A percentile compares a stretch with the other conserved stretches of the same genome.
Conservation (phyloP, 805 yeast species). For the Citeromyces nyonsensis region DNA sequence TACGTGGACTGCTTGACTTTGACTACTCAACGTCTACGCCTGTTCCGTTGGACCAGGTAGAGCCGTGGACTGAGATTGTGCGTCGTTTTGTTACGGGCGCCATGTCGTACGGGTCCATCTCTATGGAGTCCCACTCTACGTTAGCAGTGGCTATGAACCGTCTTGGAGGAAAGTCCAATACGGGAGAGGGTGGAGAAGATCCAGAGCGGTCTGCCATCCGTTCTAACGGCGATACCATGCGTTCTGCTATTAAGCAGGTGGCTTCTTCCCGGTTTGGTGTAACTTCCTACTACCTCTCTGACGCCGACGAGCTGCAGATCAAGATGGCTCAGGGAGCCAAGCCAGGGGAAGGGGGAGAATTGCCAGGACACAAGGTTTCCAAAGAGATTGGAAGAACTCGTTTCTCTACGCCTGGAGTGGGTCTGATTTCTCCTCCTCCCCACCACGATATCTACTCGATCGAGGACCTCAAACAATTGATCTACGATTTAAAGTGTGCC, state of each 20-base stretch:
- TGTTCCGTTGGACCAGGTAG: conserved; percentile 94
- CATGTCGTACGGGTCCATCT: conserved; percentile 97
- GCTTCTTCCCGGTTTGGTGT: conserved; percentile 98
- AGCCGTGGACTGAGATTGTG: conserved; percentile 98
- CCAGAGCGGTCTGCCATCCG: conserved; percentile 71
- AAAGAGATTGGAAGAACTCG: conserved; percentile 83
- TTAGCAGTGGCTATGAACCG: conserved; percentile 97
- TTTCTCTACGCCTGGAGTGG: conserved; percentile 94
- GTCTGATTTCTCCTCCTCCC: conserved; percentile 95
- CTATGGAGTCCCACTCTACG: conserved; percentile 97
- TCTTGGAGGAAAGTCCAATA: conserved; percentile 92
- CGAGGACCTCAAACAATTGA: conserved; percentile 93
- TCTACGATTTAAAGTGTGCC: conserved; percentile 90
- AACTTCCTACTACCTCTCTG: conserved; percentile 84
- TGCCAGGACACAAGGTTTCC: conserved; percentile 89
- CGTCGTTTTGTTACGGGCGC: conserved; percentile 98
- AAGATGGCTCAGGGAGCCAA: conserved; percentile 99
- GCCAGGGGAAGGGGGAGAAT: conserved; percentile 99
- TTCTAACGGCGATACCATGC: conserved; percentile 91
- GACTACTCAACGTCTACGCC: conserved; percentile 59
- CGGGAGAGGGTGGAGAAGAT: conserved; percentile 99
- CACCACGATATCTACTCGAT: conserved; percentile 97
- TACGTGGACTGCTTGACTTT: conserved; percentile 86
- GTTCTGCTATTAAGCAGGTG: conserved; percentile 96
- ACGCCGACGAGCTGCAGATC: conserved; percentile 94